Evolutionary conservation across 2,329 filamentous ascomycete species (phyloP), one percentile per base, ranked within the genome.

Genomic region (Calonectria honghensis): DNA sequence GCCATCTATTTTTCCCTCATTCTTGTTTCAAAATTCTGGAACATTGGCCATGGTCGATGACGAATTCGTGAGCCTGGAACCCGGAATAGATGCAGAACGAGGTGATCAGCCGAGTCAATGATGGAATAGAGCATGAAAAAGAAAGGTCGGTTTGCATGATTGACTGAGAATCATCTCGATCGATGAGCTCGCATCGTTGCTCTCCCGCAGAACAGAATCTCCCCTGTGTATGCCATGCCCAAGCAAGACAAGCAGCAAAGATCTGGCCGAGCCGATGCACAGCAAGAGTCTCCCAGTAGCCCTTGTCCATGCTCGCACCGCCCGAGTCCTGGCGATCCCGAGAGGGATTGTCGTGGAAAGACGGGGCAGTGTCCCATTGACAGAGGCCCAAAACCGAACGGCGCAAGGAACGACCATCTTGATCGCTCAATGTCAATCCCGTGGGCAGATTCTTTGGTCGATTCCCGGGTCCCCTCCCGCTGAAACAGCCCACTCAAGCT

Each of bases 401-500:
- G 51, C 51, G 57, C 35, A 45, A 65, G 39, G 29, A 67, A 48
- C 27, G 48, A 24, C 61, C 54, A 68, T 54, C 48, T 61, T 57
- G 24, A 75, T 75, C 37, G 65, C 1, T 35, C 54, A 37, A n/a
- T 29, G 29, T 64, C 48, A 31, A 57, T 29, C 45, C 39, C 37
- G 20, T 68, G 68, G 63, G 72, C 61, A 67, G 61, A 70, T 66
- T 32, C 32, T 4, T 61, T 51, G 52, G 41, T 41, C 27, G 20
- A 37, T 39, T 54, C 32, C 35, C 27, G 6, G n/a, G 64, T 51
- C 64, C 70, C 73, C 73, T 75, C 73, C 68, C 67, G 70, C 71
- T 75, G 74, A 75, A 75, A 75, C 74, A 69, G 68, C 54, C 74
- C 74, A 75, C 68, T 74, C 24, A 20, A 70, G n/a, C 52, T 64